Evolutionary conservation across 164 flowering plant genomes (phyloP), one percentile per base, ranked within the genome.

Genomic region (Malania oleifera): DNA sequence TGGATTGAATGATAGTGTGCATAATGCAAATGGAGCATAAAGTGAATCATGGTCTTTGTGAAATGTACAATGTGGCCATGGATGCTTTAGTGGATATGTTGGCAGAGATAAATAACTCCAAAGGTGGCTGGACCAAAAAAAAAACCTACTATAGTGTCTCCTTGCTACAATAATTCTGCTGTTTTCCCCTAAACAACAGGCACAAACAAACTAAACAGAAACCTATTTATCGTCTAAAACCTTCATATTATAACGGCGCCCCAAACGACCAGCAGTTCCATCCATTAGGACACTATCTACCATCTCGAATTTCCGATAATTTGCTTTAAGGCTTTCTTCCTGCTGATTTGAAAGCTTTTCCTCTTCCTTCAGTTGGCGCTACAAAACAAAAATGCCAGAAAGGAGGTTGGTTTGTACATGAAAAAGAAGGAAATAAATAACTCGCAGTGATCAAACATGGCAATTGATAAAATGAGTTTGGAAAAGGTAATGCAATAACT

Each of bases 291-390:
- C 49, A 18, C 60, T 20, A 0, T 87, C 84, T 2, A 84, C 54
- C 70, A 69, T 51, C 44, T 83, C 79, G 20, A 49, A 79, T 79
- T 87, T 89, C 81, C 75, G 75, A 52, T 68, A 74, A 35, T 74
- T 75, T 1, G 73, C 59, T 46, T 73, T 77, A 13, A 89, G 77
- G 1, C 57, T 15, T 48, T 77, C 75, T 7, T 13, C 49, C 47
- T 87, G 98, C 57, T 76, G 71, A 59, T 74, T 69, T 12, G 79
- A 76, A 10, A 86, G 88, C 56, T 82, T 68, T 68, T 78, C 78
- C 61, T 88, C 98, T 53, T 75, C 77, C 28, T 61, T 75, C 38
- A 70, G 53, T 66, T 80, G 86, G 31, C 44, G 27, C 93, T 87
- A 58, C 61, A 69, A 28, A 25, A 3, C 7, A n/a, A 24, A 50